phyloP scores from a whole-genome alignment of 768 basidiomycete genomes.

The Cubamyces lactineus region DNA sequence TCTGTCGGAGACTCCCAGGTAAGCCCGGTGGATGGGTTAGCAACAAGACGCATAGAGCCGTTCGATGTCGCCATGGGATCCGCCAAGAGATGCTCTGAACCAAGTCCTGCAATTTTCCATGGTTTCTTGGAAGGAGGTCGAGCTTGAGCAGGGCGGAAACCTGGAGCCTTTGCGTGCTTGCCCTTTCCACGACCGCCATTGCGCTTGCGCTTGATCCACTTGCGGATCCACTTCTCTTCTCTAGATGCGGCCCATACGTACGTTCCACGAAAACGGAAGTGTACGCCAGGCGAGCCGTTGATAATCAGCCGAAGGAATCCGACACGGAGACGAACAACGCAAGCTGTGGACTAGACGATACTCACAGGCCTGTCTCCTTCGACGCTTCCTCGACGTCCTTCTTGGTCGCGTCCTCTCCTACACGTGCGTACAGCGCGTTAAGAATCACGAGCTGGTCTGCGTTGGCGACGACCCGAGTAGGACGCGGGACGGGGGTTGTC shows the following conservation, averaged over 20 bases:
- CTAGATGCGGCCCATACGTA: conserved; percentile 7
- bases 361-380: conserved; percentile 29
- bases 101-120: background rate
- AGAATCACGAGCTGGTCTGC: conserved; percentile 17
- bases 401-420: conserved; percentile 15
- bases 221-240: conserved; percentile 28
- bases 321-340: background rate
- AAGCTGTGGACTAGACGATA: background rate
- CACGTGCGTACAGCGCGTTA: conserved; percentile 13
- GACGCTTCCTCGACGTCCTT: conserved; percentile 20
- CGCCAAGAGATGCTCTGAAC: background rate
- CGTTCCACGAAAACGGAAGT: background rate
- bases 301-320: background rate
- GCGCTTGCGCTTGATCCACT: conserved; percentile 27
- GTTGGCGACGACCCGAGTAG: conserved; percentile 18
- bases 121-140: background rate
- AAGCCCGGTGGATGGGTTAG: background rate
- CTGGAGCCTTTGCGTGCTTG: background rate
- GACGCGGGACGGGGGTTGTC: background rate
- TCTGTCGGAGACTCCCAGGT: background rate
- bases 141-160: background rate
- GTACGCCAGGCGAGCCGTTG: no score
- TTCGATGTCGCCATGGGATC: background rate
- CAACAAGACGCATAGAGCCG: conserved; percentile 1
- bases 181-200: conserved; percentile 4